Conservation (phyloP, 768 basidiomycete genomes). For the Gyrodon lividus region DNA sequence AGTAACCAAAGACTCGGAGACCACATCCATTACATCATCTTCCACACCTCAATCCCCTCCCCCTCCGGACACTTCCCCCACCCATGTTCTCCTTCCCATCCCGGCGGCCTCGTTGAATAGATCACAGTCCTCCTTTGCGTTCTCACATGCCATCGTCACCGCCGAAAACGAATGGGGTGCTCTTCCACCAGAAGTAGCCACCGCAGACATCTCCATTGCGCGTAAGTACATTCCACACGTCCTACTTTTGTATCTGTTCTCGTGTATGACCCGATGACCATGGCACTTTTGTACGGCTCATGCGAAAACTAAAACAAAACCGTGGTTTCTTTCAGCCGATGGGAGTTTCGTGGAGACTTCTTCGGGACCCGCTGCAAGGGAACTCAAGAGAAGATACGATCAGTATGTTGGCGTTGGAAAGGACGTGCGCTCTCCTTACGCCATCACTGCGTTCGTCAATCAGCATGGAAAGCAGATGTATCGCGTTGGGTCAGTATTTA, state of each 20-base stretch:
- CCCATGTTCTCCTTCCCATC: constrained; percentile 44
- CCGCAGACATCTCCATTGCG: constrained; percentile 58
- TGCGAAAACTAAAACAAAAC: constrained; percentile 7
- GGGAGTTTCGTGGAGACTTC: constrained; percentile 79
- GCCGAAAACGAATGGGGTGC: constrained; percentile 38
- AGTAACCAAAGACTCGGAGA: constrained; percentile 19
- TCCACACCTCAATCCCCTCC: constrained; percentile 19
- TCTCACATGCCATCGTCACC: constrained; percentile 41
- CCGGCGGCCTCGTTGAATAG: constrained; percentile 37
- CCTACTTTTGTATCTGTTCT: constrained; percentile 2
- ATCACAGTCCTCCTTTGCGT: constrained; percentile 43
- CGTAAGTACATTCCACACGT: constrained; percentile 40
- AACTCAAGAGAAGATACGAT: constrained; percentile 77
- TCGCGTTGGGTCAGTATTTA: constrained; percentile 65
- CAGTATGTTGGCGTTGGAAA: constrained; percentile 63
- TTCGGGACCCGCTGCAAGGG: constrained; percentile 70
- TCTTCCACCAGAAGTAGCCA: constrained; percentile 49
- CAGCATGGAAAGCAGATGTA: constrained; percentile 78
- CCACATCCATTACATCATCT: constrained; percentile 11
- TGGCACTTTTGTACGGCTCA: not conserved
- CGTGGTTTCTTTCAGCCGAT: constrained; percentile 47
- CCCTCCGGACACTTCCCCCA: constrained; percentile 9
- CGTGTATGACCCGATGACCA: not conserved
- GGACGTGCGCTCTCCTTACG: constrained; percentile 72
- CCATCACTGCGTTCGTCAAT: constrained; percentile 79